Evolutionary conservation across 768 basidiomycete genomes (phyloP), one percentile per base, ranked within the genome.

Genomic region (Pilatotrama ljubarskyi): DNA sequence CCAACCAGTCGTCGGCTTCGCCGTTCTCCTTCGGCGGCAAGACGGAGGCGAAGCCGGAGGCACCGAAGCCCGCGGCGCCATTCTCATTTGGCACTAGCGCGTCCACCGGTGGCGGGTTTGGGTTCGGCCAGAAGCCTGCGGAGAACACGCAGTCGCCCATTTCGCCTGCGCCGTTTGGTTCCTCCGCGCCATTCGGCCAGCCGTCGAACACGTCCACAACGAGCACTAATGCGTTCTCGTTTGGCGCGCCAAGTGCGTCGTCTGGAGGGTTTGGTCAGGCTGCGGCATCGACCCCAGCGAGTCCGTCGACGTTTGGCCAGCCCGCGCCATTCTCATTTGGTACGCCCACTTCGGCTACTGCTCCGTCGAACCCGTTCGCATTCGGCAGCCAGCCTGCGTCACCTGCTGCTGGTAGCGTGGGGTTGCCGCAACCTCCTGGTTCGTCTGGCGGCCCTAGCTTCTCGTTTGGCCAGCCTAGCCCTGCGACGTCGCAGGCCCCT

Each of bases 121-220:
- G 76, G 3, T 88, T 88, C 65, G 71, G 74, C 51, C 72, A 74
- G 59, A 74, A 59, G 68, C 72, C 25, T 61, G 50, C 54, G 7
- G 67, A 63, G 20, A 52, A 43, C 29, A 29, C 58, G n/a, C 62
- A 56, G 26, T 54, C 68, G 1, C 46, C 69, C 24, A 26, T 58
- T 2, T 63, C 68, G 3, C 51, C 65, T 13, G 51, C 52, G 48
- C 51, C 69, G 43, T 68, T 73, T 61, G 61, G 67, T 7, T 72
- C 80, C 17, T 72, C 77, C 22, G 83, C 83, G 63, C 62, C 76
- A 29, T 83, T 84, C 68, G 80, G 80, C 18, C 67, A 68, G 20
- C 67, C 73, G 24, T 67, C 80, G 25, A 41, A 73, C 38, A 70
- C 69, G 62, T 70, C 69, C 52, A 58, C 63, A 11, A 22, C 54